Evolutionary conservation across 345 rosid genomes (phyloP).

Genomic region (Gossypium turneri): DNA sequence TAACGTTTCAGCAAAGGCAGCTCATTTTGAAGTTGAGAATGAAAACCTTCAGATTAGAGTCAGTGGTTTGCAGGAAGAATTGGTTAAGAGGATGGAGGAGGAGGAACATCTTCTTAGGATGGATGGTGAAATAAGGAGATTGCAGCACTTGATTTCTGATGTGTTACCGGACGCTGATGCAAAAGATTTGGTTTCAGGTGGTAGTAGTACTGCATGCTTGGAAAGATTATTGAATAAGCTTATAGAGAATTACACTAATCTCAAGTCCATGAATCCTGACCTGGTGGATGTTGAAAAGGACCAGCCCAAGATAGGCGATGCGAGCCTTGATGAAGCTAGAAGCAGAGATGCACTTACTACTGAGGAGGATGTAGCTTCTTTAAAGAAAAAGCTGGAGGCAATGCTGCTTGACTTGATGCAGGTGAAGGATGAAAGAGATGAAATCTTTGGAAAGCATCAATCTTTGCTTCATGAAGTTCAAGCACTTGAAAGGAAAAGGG

Average conservation of each 20-base stretch:
- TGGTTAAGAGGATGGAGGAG: conserved; percentile 45
- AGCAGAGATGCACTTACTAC: conserved; percentile 36
- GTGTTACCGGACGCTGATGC: conserved; percentile 50
- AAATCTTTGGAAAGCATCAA: conserved; percentile 50
- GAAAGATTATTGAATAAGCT: conserved; percentile 63
- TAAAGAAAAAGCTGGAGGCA: conserved; percentile 67
- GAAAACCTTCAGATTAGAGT: conserved; percentile 49
- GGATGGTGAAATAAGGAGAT: conserved; percentile 45
- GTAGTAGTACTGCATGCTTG: conserved; percentile 48
- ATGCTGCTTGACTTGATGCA: conserved; percentile 45
- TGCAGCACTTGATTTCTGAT: conserved; percentile 56
- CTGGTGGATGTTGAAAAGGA: conserved; percentile 23
- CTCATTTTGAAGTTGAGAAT: conserved; percentile 54
- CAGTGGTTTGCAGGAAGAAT: conserved; percentile 44
- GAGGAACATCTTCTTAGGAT: conserved; percentile 43
- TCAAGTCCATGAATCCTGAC: conserved; percentile 27
- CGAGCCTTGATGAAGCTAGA: conserved; percentile 30
- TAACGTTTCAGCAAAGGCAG: conserved; percentile 36
- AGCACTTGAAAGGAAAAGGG: conserved; percentile 47
- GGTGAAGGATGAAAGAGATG: conserved; percentile 72
- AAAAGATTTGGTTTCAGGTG: conserved; percentile 38
- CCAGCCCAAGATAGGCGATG: conserved; percentile 26
- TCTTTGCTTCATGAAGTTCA: conserved; percentile 55
- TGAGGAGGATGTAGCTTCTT: conserved; percentile 36
- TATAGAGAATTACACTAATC: conserved; percentile 46